Percentiles rank a stretch among this genome's conserved stretches.
phyloP scores from a whole-genome alignment of 306 rosid species.

The Abrus pulchellus region DNA sequence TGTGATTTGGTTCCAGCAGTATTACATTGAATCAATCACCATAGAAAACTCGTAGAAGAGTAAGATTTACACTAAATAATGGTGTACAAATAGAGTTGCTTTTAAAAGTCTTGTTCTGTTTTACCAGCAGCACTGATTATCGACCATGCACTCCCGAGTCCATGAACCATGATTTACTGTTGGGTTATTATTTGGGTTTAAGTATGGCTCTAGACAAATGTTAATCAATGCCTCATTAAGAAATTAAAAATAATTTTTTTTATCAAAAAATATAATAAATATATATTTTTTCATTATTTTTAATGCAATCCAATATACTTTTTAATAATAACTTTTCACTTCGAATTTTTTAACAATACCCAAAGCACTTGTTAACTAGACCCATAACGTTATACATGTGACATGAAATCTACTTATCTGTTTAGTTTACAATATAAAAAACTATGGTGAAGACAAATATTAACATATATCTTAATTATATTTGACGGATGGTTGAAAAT shows the following conservation, averaged over 20 bases:
- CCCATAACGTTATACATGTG: conserved; percentile 30
- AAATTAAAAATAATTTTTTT: no score
- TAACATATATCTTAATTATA: no score
- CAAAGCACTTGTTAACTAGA: no score
- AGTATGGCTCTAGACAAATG: neutral
- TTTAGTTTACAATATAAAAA: no score
- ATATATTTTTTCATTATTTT: no score
- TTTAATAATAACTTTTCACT: no score
- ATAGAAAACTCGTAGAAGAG: neutral
- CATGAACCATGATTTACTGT: conserved; percentile 8
- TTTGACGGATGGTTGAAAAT: no score
- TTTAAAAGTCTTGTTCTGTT: neutral
- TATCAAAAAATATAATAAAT: no score
- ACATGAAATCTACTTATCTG: conserved; percentile 47
- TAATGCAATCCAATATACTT: no score
- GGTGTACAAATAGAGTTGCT: neutral
- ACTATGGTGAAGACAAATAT: neutral
- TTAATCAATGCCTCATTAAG: no score
- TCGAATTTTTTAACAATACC: no score
- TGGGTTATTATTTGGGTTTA: conserved; percentile 3
- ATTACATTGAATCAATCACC: neutral
- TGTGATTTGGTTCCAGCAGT: no score
- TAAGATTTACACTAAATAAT: neutral
- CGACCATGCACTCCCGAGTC: neutral
- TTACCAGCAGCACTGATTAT: neutral